Percentiles rank a stretch among this genome's conserved stretches.
phyloP scores from a whole-genome alignment of 2,329 filamentous ascomycete genomes.

The Phialophora expanda region DNA sequence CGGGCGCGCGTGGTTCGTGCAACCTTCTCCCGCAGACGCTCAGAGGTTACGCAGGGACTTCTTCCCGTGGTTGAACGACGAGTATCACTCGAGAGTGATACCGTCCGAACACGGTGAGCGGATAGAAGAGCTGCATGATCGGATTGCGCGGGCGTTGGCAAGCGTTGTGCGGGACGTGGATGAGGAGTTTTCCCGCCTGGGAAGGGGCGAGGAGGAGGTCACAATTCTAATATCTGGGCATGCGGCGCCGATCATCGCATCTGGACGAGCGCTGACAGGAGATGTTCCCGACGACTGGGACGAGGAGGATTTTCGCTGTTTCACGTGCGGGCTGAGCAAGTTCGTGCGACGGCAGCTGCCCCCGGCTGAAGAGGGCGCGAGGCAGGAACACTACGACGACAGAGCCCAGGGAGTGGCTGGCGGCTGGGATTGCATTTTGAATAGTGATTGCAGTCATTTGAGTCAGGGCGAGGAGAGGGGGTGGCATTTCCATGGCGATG shows the following conservation, averaged over 20 bases:
- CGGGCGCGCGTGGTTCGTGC: slow-evolving; percentile 80
- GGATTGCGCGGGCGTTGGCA: slow-evolving; percentile 67
- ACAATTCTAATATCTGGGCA: slow-evolving; percentile 85
- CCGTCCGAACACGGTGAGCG: slow-evolving; percentile 79
- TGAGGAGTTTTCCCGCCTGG: slow-evolving; percentile 45
- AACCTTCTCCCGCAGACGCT: slow-evolving; percentile 75
- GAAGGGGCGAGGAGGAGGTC: slow-evolving; percentile 61
- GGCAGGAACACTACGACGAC: slow-evolving; percentile 38
- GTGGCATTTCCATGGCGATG: slow-evolving; percentile 63
- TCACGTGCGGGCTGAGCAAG: slow-evolving; percentile 78
- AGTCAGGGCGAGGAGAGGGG: slow-evolving; percentile 81
- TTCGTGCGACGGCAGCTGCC: slow-evolving; percentile 59
- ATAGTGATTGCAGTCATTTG: slow-evolving; percentile 86
- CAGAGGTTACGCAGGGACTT: slow-evolving; percentile 70
- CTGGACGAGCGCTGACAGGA: slow-evolving; percentile 82
- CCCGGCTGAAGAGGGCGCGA: slow-evolving; percentile 33
- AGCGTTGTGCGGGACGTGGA: slow-evolving; percentile 46
- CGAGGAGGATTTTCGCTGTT: slow-evolving; percentile 81
- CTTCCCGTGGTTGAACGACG: slow-evolving; percentile 56
- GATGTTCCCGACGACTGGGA: slow-evolving; percentile 72
- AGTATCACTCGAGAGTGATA: slow-evolving; percentile 65
- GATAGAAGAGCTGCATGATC: slow-evolving; percentile 77
- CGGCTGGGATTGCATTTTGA: slow-evolving; percentile 78
- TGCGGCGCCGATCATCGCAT: slow-evolving; percentile 84
- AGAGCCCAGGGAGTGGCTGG: slow-evolving; percentile 59